A percentile compares a stretch with the other conserved stretches of the same genome.
Conservation (phyloP, 2,329 filamentous ascomycete species). For the Aspergillus clavatus region DNA sequence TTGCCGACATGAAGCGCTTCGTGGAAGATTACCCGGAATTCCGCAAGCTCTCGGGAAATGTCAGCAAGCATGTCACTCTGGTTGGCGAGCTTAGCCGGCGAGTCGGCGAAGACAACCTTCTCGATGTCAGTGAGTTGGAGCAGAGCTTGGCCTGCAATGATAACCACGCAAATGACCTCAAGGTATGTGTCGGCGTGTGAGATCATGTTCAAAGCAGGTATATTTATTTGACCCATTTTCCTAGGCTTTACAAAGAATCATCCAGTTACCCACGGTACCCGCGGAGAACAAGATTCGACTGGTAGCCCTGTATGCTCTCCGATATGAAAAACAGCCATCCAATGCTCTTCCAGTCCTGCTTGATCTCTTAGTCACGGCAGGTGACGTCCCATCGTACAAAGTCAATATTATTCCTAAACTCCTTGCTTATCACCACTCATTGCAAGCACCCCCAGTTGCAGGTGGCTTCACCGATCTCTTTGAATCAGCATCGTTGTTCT, state of each 20-base stretch:
- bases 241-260: constrained; percentile 77
- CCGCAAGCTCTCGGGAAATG: constrained; percentile 91
- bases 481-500: constrained; percentile 85
- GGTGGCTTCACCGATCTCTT: constrained; percentile 87
- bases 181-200: constrained; percentile 49
- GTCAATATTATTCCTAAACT: constrained; percentile 79
- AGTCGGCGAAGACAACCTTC: constrained; percentile 75
- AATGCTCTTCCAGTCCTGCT: constrained; percentile 80
- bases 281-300: constrained; percentile 80
- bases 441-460: constrained; percentile 71
- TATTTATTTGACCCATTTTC: background rate
- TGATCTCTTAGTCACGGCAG: constrained; percentile 78
- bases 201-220: background rate
- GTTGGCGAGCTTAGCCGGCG: constrained; percentile 88
- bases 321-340: constrained; percentile 81
- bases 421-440: constrained; percentile 76
- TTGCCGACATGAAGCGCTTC: constrained; percentile 97
- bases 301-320: constrained; percentile 89
- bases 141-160: constrained; percentile 97
- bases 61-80: constrained; percentile 95
- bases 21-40: constrained; percentile 99
- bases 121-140: constrained; percentile 97
- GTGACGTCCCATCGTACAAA: constrained; percentile 69
- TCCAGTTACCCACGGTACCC: constrained; percentile 72
- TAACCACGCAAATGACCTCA: constrained; percentile 86